phyloP scores from a whole-genome alignment of 192 early-diverging fungal species.

The Umbelopsis sp. region DNA sequence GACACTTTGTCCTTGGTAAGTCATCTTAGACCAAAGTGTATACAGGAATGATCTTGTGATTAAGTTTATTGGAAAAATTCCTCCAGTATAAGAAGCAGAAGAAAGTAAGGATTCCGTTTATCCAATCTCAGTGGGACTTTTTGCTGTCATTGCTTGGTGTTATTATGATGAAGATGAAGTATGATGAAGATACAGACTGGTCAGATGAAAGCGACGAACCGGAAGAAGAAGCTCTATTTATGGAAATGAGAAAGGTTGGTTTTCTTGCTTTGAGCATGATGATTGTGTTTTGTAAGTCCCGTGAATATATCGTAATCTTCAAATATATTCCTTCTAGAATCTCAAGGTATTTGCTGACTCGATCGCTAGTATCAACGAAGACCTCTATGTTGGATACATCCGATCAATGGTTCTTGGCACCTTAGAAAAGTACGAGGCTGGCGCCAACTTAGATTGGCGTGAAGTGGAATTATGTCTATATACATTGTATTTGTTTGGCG shows the following conservation, averaged over 20 bases:
- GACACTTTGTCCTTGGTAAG: constrained; percentile 70
- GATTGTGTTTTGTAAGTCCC: neutral
- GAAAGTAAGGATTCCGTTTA: constrained; percentile 43
- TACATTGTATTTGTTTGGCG: constrained; percentile 71
- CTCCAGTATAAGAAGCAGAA: constrained; percentile 60
- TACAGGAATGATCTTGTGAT: too few relatives aligned
- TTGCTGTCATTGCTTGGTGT: constrained; percentile 60
- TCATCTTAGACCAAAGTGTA: constrained; percentile 28
- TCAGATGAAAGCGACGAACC: constrained; percentile 70
- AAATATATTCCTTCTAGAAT: constrained; percentile 48
- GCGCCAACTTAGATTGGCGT: constrained; percentile 65
- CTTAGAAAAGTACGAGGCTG: constrained; percentile 56
- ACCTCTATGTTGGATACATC: constrained; percentile 59
- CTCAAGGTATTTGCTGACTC: constrained; percentile 75
- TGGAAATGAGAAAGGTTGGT: constrained; percentile 66
- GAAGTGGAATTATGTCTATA: constrained; percentile 78
- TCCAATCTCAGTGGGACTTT: constrained; percentile 50
- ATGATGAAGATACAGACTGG: constrained; percentile 82
- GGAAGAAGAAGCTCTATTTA: constrained; percentile 77
- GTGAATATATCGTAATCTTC: neutral
- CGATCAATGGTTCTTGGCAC: constrained; percentile 62
- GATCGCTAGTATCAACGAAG: constrained; percentile 69
- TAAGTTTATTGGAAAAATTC: constrained; percentile 24
- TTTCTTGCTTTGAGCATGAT: neutral
- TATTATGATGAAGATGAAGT: constrained; percentile 87